These are phyloP conservation scores for Trichoderma endophyticum DNA, from an alignment of 2,329 filamentous ascomycete genomes.

Conservation along the genomic window DNA sequence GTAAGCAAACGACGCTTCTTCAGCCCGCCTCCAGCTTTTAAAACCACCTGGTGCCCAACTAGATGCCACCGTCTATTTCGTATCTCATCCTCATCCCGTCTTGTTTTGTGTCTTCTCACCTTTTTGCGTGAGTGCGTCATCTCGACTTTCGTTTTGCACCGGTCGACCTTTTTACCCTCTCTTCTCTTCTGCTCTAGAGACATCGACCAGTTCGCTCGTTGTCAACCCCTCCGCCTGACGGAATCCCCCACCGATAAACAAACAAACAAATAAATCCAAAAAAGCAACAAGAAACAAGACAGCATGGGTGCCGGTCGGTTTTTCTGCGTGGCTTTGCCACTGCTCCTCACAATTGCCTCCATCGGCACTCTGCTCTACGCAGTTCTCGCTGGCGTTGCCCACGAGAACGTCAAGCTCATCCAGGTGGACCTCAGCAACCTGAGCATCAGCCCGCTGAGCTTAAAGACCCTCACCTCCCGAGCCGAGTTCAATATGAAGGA, in stretches of 20 bases:
- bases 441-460: conserved; percentile 29
- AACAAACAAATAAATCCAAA: neutral
- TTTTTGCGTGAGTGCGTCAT: neutral
- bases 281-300: conserved; percentile 12
- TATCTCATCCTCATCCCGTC: conserved; percentile 12
- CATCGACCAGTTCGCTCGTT: conserved; percentile 2
- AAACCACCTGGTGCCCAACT: conserved; percentile 18
- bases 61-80: neutral
- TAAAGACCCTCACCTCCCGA: conserved; percentile 23
- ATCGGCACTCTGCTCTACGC: conserved; percentile 65
- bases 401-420: conserved; percentile 58
- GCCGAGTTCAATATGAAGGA: conserved; percentile 16
- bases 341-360: conserved; percentile 73
- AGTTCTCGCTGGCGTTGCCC: conserved; percentile 53
- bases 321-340: conserved; percentile 83
- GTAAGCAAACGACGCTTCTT: conserved; percentile 6
- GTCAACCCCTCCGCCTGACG: neutral
- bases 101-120: neutral
- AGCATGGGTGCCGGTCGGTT: conserved; percentile 68
- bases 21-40: conserved; percentile 17
- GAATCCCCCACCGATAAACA: conserved; percentile 8
- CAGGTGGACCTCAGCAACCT: conserved; percentile 62
- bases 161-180: neutral
- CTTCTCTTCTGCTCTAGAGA: neutral
- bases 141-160: conserved; percentile 10